These are phyloP conservation scores for Bryoerythrophyllum caledonicum DNA, from an alignment of 225 moss, liverwort and hornwort genomes.

Conservation along the genomic window DNA sequence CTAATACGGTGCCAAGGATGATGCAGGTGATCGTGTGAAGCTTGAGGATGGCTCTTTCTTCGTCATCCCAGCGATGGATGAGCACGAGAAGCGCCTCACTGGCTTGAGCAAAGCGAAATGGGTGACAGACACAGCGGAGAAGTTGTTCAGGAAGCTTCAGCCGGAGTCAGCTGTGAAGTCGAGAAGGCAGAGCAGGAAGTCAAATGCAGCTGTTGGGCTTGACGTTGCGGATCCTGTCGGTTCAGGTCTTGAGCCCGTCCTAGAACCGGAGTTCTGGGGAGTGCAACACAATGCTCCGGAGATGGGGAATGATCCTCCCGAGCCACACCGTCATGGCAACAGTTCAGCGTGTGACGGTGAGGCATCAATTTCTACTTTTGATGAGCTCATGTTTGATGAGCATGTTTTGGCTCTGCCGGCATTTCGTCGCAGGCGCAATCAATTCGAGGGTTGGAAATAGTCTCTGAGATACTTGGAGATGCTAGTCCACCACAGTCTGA, in stretches of 20 bases:
- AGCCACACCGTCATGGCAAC: not conserved
- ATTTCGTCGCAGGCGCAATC: not conserved
- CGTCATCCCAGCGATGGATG: not conserved
- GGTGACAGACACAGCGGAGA: not conserved
- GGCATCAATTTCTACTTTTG: not conserved
- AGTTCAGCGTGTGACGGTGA: not conserved
- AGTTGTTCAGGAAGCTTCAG: not conserved
- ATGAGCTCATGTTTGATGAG: not conserved
- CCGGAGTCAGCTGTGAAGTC: not conserved
- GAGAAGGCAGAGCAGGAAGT: too few relatives aligned
- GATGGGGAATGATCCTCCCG: not conserved
- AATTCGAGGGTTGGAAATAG: not conserved
- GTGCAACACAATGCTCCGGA: not conserved
- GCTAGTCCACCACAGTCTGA: not conserved
- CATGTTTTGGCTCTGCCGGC: not conserved
- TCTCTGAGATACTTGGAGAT: not conserved
- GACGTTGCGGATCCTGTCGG: not conserved
- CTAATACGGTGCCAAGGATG: not conserved
- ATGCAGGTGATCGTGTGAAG: not conserved
- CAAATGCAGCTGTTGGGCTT: not conserved
- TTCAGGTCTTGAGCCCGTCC: not conserved
- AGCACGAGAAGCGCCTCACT: not conserved
- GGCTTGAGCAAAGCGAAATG: not conserved
- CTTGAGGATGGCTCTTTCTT: not conserved
- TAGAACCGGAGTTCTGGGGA: not conserved